A percentile compares a stretch with the other conserved stretches of the same genome.
phyloP scores from a whole-genome alignment of 2,329 filamentous ascomycete species.

The Gnomoniopsis sp. region DNA sequence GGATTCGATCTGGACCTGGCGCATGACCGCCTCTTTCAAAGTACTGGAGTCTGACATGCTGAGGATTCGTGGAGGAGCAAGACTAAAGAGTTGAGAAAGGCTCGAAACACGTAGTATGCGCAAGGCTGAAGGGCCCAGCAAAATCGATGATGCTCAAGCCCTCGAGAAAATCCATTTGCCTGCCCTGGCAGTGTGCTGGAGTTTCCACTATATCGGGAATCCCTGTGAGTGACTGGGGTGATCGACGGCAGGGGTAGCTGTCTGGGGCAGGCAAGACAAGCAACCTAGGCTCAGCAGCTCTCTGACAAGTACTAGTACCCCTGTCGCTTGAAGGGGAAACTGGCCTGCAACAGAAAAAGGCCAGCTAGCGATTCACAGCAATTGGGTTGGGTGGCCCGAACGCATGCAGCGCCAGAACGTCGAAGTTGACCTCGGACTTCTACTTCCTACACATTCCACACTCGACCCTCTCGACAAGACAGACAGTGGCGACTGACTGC shows the following conservation, averaged over 20 bases:
- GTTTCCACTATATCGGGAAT: not conserved
- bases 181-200: not conserved
- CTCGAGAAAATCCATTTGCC: conserved; percentile 18
- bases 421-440: conserved; percentile 7
- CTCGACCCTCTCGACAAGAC: conserved; percentile 19
- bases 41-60: conserved; percentile 53
- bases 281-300: conserved; percentile 6
- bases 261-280: not conserved
- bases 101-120: not conserved
- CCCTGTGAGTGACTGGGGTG: not conserved
- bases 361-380: conserved; percentile 24
- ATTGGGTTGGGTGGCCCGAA: not conserved
- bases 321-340: not conserved
- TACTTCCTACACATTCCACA: conserved; percentile 1
- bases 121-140: conserved; percentile 3
- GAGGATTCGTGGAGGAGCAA: not conserved
- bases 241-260: conserved; percentile 10
- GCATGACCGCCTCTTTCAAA: conserved; percentile 60
- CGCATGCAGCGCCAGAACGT: not conserved
- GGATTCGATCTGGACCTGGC: conserved; percentile 61
- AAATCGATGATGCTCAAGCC: conserved; percentile 15
- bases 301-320: conserved; percentile 9
- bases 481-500: conserved; percentile 9
- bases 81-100: not conserved
- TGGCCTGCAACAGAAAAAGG: conserved; percentile 21